These are phyloP conservation scores for Bipolaris gigantea DNA, from an alignment of 2,329 filamentous ascomycete genomes.

Conservation along the genomic window DNA sequence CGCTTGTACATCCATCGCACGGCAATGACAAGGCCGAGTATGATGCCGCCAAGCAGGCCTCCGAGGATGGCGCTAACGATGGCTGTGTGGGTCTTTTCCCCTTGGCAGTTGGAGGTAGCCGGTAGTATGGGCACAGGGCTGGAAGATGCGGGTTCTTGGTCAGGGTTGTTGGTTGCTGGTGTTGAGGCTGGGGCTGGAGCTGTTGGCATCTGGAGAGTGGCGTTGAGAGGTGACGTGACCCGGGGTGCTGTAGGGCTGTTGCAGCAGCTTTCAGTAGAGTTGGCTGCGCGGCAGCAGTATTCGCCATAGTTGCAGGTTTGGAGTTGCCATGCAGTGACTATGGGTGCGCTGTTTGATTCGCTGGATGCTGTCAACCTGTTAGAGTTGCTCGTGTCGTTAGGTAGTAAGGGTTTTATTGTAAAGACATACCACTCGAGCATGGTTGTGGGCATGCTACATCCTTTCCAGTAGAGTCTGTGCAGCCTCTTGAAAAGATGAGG, in stretches of 20 bases:
- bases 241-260: slow-evolving; percentile 29
- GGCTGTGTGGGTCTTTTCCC: slow-evolving; percentile 25
- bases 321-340: slow-evolving; percentile 37
- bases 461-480: slow-evolving; percentile 39
- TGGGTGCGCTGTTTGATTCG: slow-evolving; percentile 19
- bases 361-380: slow-evolving; percentile 9
- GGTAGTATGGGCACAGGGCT: slow-evolving; percentile 8
- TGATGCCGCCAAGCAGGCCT: slow-evolving; percentile 25
- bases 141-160: slow-evolving; percentile 11
- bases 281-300: slow-evolving; percentile 39
- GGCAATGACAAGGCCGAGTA: slow-evolving; percentile 18
- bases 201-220: slow-evolving; percentile 25
- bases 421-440: slow-evolving; percentile 36
- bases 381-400: slow-evolving; percentile 1
- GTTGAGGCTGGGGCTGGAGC: neutral
- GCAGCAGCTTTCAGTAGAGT: slow-evolving; percentile 35
- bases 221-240: slow-evolving; percentile 27
- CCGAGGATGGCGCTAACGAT: slow-evolving; percentile 33
- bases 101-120: slow-evolving; percentile 13
- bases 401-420: neutral
- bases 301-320: slow-evolving; percentile 40
- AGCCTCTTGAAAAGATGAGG: slow-evolving; percentile 40
- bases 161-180: slow-evolving; percentile 7
- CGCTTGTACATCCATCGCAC: slow-evolving; percentile 32
- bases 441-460: slow-evolving; percentile 34